Evolutionary conservation across 371 early-diverging fungal species (phyloP).

Genomic region (Rhizopus stolonifer): DNA sequence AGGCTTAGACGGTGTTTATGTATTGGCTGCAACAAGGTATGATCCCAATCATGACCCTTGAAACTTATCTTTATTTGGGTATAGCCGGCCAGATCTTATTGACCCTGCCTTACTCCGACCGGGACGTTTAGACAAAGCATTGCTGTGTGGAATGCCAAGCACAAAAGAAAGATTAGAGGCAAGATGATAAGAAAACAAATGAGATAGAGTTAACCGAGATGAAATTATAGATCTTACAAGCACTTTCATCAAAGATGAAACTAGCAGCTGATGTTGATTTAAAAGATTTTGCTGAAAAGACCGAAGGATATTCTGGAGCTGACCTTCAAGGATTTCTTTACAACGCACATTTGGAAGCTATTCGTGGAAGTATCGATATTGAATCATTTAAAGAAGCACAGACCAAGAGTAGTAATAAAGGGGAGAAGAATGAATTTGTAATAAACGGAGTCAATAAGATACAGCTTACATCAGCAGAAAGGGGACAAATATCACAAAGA

Average conservation of each 20-base stretch:
- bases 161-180: slow-evolving; percentile 69
- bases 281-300: slow-evolving; percentile 57
- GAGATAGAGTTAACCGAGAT: not conserved
- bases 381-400: slow-evolving; percentile 47
- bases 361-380: slow-evolving; percentile 70
- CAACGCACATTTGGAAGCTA: slow-evolving; percentile 88
- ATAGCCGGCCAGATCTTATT: slow-evolving; percentile 98
- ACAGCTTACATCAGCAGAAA: slow-evolving; percentile 61
- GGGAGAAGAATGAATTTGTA: slow-evolving; percentile 31
- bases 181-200: not conserved
- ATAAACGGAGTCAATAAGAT: slow-evolving; percentile 34
- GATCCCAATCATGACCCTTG: not conserved
- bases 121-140: slow-evolving; percentile 96
- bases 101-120: slow-evolving; percentile 98
- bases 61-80: slow-evolving; percentile 3
- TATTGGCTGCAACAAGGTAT: slow-evolving; percentile 92
- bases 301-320: slow-evolving; percentile 86
- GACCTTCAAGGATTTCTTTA: slow-evolving; percentile 93
- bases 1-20: slow-evolving; percentile 86
- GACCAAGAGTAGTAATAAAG: slow-evolving; percentile 29
- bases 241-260: slow-evolving; percentile 67
- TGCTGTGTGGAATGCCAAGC: slow-evolving; percentile 86
- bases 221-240: slow-evolving; percentile 51
- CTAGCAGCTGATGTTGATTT: slow-evolving; percentile 62
- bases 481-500: slow-evolving; percentile 57